Evolutionary conservation across 2,329 filamentous ascomycete species (phyloP).

Genomic region (Rosellinia necatrix): DNA sequence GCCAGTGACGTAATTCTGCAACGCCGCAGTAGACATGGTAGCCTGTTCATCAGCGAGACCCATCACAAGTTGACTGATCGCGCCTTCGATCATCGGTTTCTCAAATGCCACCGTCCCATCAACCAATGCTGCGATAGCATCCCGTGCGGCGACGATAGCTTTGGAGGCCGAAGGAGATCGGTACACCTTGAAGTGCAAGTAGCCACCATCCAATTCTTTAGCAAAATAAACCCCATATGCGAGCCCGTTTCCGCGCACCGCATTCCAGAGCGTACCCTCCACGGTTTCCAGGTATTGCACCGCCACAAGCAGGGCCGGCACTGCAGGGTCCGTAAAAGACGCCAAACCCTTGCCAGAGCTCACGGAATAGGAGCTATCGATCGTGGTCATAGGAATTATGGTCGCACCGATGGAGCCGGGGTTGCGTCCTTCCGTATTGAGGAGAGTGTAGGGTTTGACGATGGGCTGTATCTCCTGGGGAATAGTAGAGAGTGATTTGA

Average conservation of each 20-base stretch:
- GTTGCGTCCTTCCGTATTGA: slow-evolving; percentile 74
- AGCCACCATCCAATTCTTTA: slow-evolving; percentile 77
- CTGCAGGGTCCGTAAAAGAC: slow-evolving; percentile 74
- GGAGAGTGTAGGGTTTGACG: slow-evolving; percentile 68
- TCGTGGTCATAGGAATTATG: slow-evolving; percentile 86
- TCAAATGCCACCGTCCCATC: slow-evolving; percentile 75
- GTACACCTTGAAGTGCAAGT: slow-evolving; percentile 84
- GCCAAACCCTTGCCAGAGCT: slow-evolving; percentile 75
- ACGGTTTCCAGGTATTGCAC: slow-evolving; percentile 89
- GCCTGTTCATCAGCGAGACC: slow-evolving; percentile 85
- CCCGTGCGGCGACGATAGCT: slow-evolving; percentile 77
- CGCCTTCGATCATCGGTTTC: slow-evolving; percentile 81
- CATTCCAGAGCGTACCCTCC: slow-evolving; percentile 92
- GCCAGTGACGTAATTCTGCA: slow-evolving; percentile 80
- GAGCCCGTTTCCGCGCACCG: slow-evolving; percentile 88
- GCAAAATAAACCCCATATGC: slow-evolving; percentile 87
- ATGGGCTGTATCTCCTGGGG: slow-evolving; percentile 68
- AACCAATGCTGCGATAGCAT: slow-evolving; percentile 75
- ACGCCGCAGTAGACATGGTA: slow-evolving; percentile 80
- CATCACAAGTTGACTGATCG: slow-evolving; percentile 87
- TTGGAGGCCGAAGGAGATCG: slow-evolving; percentile 88
- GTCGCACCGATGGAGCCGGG: slow-evolving; percentile 76
- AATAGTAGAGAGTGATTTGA: slow-evolving; percentile 53
- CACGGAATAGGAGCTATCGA: slow-evolving; percentile 89
- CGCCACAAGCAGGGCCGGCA: slow-evolving; percentile 86